phyloP scores from a whole-genome alignment of 2,329 filamentous ascomycete genomes.

The Phialophora expanda region DNA sequence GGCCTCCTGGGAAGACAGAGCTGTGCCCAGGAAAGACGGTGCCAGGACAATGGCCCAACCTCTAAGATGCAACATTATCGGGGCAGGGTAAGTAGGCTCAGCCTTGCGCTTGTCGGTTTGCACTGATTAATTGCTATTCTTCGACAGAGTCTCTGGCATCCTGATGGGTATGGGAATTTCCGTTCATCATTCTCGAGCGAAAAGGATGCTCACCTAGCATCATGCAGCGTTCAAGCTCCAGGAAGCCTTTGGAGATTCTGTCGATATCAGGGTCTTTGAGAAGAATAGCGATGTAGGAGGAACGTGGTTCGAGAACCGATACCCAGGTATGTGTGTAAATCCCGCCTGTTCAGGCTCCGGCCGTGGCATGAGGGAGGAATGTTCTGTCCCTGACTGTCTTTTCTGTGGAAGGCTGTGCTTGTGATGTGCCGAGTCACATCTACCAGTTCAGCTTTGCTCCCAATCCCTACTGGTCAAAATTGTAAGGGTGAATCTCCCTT shows the following conservation, averaged over 20 bases:
- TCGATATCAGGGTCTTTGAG: slow-evolving; percentile 38
- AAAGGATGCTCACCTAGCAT: background rate
- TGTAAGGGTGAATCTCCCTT: background rate
- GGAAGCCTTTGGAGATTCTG: slow-evolving; percentile 3
- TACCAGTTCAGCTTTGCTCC: background rate
- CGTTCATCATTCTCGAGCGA: background rate
- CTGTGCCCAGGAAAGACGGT: background rate
- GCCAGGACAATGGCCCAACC: background rate
- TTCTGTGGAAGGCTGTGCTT: background rate
- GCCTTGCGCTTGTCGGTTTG: background rate
- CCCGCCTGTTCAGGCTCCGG: background rate
- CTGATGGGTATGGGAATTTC: background rate
- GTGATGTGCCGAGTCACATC: background rate
- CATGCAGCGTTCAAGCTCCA: slow-evolving; percentile 3
- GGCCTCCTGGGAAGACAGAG: background rate
- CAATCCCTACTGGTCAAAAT: background rate
- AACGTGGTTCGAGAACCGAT: slow-evolving; percentile 9
- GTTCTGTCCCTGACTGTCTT: background rate
- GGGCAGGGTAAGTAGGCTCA: background rate
- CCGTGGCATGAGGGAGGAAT: background rate
- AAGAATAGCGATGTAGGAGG: slow-evolving; percentile 15
- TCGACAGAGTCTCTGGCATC: background rate
- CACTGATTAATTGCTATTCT: background rate
- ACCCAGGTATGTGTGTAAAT: background rate
- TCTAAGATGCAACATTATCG: background rate